phyloP scores from a whole-genome alignment of 371 early-diverging fungal genomes.

The Syncephalis plumigaleata region DNA sequence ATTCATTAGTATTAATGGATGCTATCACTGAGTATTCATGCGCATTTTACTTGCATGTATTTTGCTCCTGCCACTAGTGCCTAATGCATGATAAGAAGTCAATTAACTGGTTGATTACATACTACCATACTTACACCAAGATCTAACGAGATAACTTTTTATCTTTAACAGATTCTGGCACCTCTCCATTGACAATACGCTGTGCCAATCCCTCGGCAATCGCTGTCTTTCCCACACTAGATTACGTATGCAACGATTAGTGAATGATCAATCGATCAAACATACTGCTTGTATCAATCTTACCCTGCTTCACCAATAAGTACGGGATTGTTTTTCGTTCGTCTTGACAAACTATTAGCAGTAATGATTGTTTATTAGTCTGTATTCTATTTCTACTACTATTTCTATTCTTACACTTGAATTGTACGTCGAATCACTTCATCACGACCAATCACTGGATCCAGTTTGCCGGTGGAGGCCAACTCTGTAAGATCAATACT shows the following conservation, averaged over 20 bases:
- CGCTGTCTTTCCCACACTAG: conserved; percentile 40
- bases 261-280: not conserved
- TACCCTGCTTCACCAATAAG: conserved; percentile 66
- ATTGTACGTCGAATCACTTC: conserved; percentile 71
- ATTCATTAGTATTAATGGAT: not conserved
- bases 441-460: conserved; percentile 83
- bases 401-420: conserved; percentile 28
- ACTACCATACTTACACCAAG: conserved; percentile 37
- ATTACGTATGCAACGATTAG: not conserved
- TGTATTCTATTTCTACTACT: not conserved
- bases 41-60: conserved; percentile 29
- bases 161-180: conserved; percentile 54
- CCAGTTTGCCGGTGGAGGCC: conserved; percentile 55
- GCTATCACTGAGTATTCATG: not conserved
- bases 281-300: conserved; percentile 2
- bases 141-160: conserved; percentile 61
- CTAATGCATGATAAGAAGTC: conserved; percentile 10
- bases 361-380: not conserved
- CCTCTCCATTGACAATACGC: conserved; percentile 62
- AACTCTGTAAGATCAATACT: conserved; percentile 54
- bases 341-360: conserved; percentile 27
- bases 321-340: conserved; percentile 87
- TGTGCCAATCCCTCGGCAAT: conserved; percentile 62
- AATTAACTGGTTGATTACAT: no score
- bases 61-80: conserved; percentile 66